Evolutionary conservation across 2,329 filamentous ascomycete genomes (phyloP).

Genomic region (Sarocladiaceae sp.): DNA sequence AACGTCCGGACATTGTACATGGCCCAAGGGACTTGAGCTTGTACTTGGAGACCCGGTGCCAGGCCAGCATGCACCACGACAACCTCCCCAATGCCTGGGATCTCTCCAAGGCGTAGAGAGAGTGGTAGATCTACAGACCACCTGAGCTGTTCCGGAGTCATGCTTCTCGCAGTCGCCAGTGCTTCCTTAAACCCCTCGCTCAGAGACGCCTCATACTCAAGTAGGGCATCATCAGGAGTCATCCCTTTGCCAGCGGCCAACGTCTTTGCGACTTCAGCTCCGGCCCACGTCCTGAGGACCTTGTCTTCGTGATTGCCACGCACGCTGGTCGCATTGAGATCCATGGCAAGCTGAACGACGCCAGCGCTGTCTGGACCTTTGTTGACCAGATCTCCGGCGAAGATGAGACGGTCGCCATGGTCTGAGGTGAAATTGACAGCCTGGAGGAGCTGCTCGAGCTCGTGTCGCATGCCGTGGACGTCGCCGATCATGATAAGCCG

Average conservation of each 20-base stretch:
- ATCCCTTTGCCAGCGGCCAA: background rate
- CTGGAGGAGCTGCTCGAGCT: slow-evolving; percentile 56
- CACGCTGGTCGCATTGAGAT: slow-evolving; percentile 65
- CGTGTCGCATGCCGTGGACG: slow-evolving; percentile 72
- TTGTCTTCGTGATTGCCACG: slow-evolving; percentile 86
- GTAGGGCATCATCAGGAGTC: background rate
- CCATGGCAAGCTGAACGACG: slow-evolving; percentile 67
- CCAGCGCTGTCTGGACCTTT: slow-evolving; percentile 77
- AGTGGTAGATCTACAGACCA: background rate
- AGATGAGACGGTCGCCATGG: slow-evolving; percentile 58
- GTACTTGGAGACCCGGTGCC: background rate
- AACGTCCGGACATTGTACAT: background rate
- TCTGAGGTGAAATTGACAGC: slow-evolving; percentile 54
- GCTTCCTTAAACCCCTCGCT: background rate
- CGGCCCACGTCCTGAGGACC: slow-evolving; percentile 40
- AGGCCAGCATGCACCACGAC: background rate
- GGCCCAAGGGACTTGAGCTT: background rate
- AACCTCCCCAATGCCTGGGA: background rate
- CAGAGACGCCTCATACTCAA: background rate
- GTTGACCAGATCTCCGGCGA: slow-evolving; percentile 69
- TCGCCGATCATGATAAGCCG: slow-evolving; percentile 68
- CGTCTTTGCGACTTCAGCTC: background rate
- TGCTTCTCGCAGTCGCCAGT: background rate
- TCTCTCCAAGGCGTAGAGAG: background rate
- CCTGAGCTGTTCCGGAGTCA: background rate